A percentile compares a stretch with the other conserved stretches of the same genome.
phyloP scores from a whole-genome alignment of 1,139 yeast genomes.

The Pichia sp. region DNA sequence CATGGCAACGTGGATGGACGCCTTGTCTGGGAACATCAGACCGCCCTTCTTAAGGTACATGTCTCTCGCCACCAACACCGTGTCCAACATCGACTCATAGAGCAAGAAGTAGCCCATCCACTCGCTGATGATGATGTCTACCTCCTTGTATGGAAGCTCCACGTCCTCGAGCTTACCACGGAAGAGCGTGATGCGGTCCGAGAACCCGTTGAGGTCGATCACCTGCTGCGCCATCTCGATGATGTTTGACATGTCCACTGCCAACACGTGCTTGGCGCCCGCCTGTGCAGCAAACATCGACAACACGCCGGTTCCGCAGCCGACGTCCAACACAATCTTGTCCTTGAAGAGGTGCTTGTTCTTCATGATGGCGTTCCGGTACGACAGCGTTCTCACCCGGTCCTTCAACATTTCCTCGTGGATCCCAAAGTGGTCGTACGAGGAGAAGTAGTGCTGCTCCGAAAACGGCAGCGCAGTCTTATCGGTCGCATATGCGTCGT shows the following conservation, averaged over 20 bases:
- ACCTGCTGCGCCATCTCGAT: constrained; percentile 91
- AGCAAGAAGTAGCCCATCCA: constrained; percentile 99
- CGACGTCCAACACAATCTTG: constrained; percentile 95
- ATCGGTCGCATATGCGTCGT: constrained; percentile 44
- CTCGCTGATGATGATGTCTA: constrained; percentile 93
- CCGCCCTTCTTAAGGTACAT: constrained; percentile 72
- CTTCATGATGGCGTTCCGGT: constrained; percentile 88
- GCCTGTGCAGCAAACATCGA: constrained; percentile 99
- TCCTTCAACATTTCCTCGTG: constrained; percentile 99
- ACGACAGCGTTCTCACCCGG: constrained; percentile 84
- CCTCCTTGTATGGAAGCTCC: constrained; percentile 69
- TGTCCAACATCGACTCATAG: constrained; percentile 97
- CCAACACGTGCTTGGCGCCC: constrained; percentile 95
- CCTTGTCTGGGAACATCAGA: constrained; percentile 90
- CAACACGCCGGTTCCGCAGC: constrained; percentile 96
- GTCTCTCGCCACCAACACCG: constrained; percentile 93
- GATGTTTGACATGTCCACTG: constrained; percentile 95
- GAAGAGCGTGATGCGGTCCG: constrained; percentile 80
- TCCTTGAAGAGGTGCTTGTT: constrained; percentile 87
- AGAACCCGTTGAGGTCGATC: constrained; percentile 76
- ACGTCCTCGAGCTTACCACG: constrained; percentile 97
- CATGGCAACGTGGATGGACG: constrained; percentile 85
- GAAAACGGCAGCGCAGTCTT: constrained; percentile 51
- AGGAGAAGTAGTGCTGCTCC: constrained; percentile 90
- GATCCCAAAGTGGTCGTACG: constrained; percentile 95